Percentiles rank a stretch among this genome's conserved stretches.
Evolutionary conservation across 345 rosid species (phyloP).

Genomic region (Camelina sativa): DNA sequence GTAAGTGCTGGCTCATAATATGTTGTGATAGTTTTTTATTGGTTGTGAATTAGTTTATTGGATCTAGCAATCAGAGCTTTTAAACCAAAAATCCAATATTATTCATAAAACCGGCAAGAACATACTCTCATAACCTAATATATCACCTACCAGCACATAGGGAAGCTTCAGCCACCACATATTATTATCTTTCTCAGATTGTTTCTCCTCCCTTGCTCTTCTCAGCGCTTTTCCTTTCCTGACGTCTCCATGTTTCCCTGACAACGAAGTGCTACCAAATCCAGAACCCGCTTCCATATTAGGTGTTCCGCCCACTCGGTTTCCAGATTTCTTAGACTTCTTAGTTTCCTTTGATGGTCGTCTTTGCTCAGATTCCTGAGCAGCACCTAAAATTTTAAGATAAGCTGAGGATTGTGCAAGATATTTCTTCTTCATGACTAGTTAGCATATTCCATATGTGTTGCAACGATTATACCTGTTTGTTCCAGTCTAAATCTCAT

Average conservation of each 20-base stretch:
- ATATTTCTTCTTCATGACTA: slow-evolving; percentile 25
- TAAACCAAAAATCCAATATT: background rate
- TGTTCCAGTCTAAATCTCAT: background rate
- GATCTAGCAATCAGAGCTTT: background rate
- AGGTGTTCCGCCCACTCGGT: slow-evolving; percentile 1
- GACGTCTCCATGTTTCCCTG: slow-evolving; percentile 38
- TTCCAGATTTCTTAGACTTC: slow-evolving; percentile 35
- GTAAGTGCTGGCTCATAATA: background rate
- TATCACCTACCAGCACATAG: slow-evolving; percentile 61
- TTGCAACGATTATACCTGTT: background rate
- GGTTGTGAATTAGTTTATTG: background rate
- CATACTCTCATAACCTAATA: slow-evolving; percentile 2
- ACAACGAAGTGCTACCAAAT: slow-evolving; percentile 38
- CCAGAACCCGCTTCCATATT: slow-evolving; percentile 45
- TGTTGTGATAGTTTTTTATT: background rate
- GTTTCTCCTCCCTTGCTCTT: slow-evolving; percentile 41
- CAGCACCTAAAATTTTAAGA: slow-evolving; percentile 54
- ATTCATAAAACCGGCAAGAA: background rate
- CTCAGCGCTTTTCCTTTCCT: slow-evolving; percentile 31
- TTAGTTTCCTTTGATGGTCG: slow-evolving; percentile 40
- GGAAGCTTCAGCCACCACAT: slow-evolving; percentile 86
- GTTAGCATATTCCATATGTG: background rate
- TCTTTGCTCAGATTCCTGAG: slow-evolving; percentile 43
- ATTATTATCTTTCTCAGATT: slow-evolving; percentile 40
- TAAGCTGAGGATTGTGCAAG: slow-evolving; percentile 26